These are phyloP conservation scores for Chaetomium cochliodes DNA, from an alignment of 495 filamentous ascomycete genomes.

Conservation along the genomic window DNA sequence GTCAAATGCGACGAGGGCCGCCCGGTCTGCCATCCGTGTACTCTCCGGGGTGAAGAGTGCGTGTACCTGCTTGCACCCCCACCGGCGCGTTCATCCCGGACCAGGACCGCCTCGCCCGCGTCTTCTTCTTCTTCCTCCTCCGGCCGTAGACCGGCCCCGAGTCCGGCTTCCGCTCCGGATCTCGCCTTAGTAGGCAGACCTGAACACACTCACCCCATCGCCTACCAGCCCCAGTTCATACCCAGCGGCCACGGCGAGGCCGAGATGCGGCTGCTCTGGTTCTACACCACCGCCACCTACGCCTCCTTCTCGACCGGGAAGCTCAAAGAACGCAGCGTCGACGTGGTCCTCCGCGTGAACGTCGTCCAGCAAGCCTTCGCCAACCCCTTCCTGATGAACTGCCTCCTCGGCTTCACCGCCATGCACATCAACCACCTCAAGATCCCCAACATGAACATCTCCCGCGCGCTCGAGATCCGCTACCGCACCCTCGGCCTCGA, in stretches of 20 bases:
- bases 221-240: conserved; percentile 39
- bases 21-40: conserved; percentile 49
- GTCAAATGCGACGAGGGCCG: conserved; percentile 53
- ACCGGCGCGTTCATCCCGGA: not conserved
- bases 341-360: conserved; percentile 42
- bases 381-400: conserved; percentile 52
- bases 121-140: conserved; percentile 13
- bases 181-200: conserved; percentile 8
- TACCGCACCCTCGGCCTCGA: conserved; percentile 47
- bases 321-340: conserved; percentile 32
- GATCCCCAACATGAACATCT: conserved; percentile 21
- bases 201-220: not conserved
- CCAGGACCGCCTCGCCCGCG: conserved; percentile 19
- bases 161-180: no score
- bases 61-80: conserved; percentile 31
- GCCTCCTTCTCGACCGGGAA: conserved; percentile 40
- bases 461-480: conserved; percentile 25
- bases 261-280: conserved; percentile 47
- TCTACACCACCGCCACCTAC: conserved; percentile 42
- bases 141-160: not conserved
- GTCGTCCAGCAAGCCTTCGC: conserved; percentile 49
- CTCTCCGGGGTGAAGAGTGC: conserved; percentile 45
- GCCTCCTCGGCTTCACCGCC: conserved; percentile 48
- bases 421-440: conserved; percentile 42
- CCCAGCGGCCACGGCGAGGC: conserved; percentile 29